Base-by-base conservation (phyloP, 2,329 filamentous ascomycete genomes). In the Sclerotinia subarctica region DNA sequence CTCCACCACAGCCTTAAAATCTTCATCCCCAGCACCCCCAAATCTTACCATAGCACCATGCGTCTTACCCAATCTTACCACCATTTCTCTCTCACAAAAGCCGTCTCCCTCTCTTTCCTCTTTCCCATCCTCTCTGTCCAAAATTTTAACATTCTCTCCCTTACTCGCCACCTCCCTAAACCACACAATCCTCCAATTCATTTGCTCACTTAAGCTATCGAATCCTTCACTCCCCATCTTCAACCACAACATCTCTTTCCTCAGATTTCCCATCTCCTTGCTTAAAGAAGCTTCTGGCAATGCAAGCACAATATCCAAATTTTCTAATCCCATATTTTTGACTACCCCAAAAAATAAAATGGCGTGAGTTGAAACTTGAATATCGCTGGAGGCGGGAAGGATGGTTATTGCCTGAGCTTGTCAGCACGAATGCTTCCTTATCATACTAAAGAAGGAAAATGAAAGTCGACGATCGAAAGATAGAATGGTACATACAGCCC, bases 301-400 rank as follows among this genome's bases (percentile, higher is more conserved):
- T 11, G 21, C 29, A 32, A 58, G 38, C 6, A 66, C 26, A 24
- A 7, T 26, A 42, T 19, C 38, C n/a, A 60, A 19, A 66, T 24
- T 44, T 32, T 60, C 46, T 8, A 66, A 52, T 29, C 64, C 54
- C 64, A 66, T 60, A 8, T 56, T 49, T 64, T 67, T 63, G 4
- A 15, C 57, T 38, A 54, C 46, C 2, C 66, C 66, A 17, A 64
- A 67, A 10, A 67, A 56, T 19, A 64, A 8, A 19, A 67, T 38
- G 11, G 57, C 66, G n/a, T 49, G n/a, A 4, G 58, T 67, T 19
- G 66, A 53, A 7, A 10, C 19, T 42, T 60, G 54, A 1, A 66
- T 49, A 38, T 62, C 44, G 19, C 32, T 24, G 2, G 11, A 59
- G 32, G 44, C 29, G 0, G n/a, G 24, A 19, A 5, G 29, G n/a